Evolutionary conservation across 176 grass and related monocot species (phyloP), one percentile per base, ranked within the genome.

Genomic region (Pontederia crassipes): DNA sequence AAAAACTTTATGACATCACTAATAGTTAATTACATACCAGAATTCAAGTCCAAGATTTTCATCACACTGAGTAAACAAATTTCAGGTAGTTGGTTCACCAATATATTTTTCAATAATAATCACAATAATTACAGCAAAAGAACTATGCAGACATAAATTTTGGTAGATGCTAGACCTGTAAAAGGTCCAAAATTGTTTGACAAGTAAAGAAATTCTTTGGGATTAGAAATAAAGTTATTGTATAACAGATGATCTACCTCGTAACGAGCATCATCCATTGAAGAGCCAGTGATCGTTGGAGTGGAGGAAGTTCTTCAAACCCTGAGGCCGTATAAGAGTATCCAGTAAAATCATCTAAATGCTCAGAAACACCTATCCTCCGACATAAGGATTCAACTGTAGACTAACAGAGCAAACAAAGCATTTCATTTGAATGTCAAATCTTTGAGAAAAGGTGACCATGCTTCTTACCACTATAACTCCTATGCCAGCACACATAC

Each of bases 401-500:
- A 17, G 84, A 78, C 93, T 98, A 88, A 52, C 61, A 78, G 61
- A 58, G 27, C 66, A 74, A 48, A 71, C 20, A 47, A 46, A 74
- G 58, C 17, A 61, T 69, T 11, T 48, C 20, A 47, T 3, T 17
- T 17, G 2, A 49, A 74, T 69, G 20, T n/a, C 72, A 65, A 67
- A 58, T 52, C 10, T 71, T 18, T 56, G 51, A 54, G 32, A 62
- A 57, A 46, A 53, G 52, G 12, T 64, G 17, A 27, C 45, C 15
- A 57, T 72, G 11, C 12, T 10, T 3, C 10, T 58, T n/a, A n/a
- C n/a, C n/a, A n/a, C n/a, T n/a, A n/a, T n/a, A n/a, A n/a, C n/a
- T n/a, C 93, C 93, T 71, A 98, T 98, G 52, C 93, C 93, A 3
- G 93, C 93, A 80, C 78, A 87, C 84, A 88, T 92, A 80, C 93